Evolutionary conservation across 1,139 yeast species (phyloP), one percentile per base, ranked within the genome.

Genomic region (Candida gigantensis): DNA sequence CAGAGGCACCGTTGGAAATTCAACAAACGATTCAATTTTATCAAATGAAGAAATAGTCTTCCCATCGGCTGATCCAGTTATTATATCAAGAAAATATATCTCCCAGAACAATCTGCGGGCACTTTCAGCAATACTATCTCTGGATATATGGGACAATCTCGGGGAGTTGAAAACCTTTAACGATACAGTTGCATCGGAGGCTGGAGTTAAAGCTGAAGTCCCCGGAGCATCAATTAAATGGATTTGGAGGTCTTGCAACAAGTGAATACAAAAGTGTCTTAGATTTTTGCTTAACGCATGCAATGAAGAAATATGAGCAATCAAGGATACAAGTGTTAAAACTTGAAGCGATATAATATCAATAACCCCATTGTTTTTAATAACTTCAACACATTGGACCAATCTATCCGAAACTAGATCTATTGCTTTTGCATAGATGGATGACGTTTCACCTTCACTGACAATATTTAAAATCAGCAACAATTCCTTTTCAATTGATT

Each of bases 31-130:
- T 15, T 59, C 51, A 1, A 59, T 39, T 1, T 57, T 46, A 1
- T 71, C 63, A 9, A 74, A 44, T n/a, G 53, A 47, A 2, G 77
- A 68, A 9, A 68, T 53, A 0, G 76, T 56, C 36, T 58, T 60
- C n/a, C 79, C 79, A 35, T 73, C 75, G 1, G 79, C 75, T 3
- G 77, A 72, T 0, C 77, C 78, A 40, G 72, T 69, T 25, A 72
- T 58, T 7, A 73, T 68, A 49, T 74, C 79, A 36, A 72, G 58
- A 46, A 71, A 72, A 46, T 68, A 65, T 6, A 71, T 46, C 37
- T 74, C 79, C 78, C 78, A 73, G 40, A 70, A 65, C 4, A 70
- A 57, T 39, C 76, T 55, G 38, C 79, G 56, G 5, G 68, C 68
- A 28, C 60, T 53, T 35, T 72, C 74, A 23, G 52, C 43, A 7